These are phyloP conservation scores for Moniliophthora roreri DNA, from an alignment of 1,284 basidiomycete genomes.

Conservation along the genomic window DNA sequence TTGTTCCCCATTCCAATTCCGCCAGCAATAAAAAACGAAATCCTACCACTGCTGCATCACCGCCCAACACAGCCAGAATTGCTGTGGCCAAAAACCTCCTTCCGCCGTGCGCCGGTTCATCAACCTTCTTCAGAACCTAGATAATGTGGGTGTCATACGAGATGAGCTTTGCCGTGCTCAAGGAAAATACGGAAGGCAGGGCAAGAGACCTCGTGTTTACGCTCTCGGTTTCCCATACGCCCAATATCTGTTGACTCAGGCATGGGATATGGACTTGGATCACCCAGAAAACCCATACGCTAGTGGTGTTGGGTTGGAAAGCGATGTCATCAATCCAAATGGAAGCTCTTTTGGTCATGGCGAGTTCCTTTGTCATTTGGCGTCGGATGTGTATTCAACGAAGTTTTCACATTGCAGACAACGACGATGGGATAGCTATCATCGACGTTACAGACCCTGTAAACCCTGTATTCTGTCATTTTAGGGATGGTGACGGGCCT, in stretches of 20 bases:
- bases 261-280: slow-evolving; percentile 3
- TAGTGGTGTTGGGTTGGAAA: not conserved
- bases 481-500: not conserved
- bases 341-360: not conserved
- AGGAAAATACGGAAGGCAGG: not conserved
- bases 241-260: not conserved
- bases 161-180: slow-evolving; percentile 18
- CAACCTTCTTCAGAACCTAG: slow-evolving; percentile 31
- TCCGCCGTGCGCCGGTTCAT: slow-evolving; percentile 30
- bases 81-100: slow-evolving; percentile 31
- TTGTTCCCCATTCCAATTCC: slow-evolving; percentile 19
- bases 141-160: slow-evolving; percentile 35
- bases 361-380: not conserved
- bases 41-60: slow-evolving; percentile 38
- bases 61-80: slow-evolving; percentile 38
- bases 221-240: not conserved
- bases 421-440: not conserved
- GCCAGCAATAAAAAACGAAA: not conserved
- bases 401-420: not conserved
- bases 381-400: too few relatives aligned
- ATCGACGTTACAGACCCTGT: not conserved
- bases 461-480: not conserved
- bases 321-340: not conserved
- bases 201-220: not conserved
- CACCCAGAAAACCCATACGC: not conserved